Base-by-base conservation (phyloP, 2,329 filamentous ascomycete species). In the Hypoxylon sp. region DNA sequence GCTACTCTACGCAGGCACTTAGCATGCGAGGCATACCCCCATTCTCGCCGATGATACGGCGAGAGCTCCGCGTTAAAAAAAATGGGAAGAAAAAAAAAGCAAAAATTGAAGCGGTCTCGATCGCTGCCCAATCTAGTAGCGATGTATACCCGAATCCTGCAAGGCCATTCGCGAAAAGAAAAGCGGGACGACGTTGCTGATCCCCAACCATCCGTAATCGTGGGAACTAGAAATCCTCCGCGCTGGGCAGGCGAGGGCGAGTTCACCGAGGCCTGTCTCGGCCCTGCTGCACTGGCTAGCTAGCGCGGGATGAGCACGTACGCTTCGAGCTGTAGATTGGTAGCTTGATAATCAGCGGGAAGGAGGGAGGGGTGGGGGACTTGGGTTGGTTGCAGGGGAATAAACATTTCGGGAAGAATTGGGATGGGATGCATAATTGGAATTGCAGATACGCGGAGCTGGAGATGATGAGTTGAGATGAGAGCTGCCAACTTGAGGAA, bases 91-190 rank as follows among this genome's bases (percentile, higher is more conserved):
- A 50, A 61, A 48, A 20, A 37, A 46, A 46, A 54, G 22, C 14
- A 33, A 20, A 40, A 30, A 46, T 13, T 13, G 25, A 59, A 49
- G 49, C 20, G 31, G 60, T 17, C 55, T 60, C 33, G 68, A 65
- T 68, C 61, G 68, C 68, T 68, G 59, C 65, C 65, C 59, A 68
- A 71, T 68, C 68, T 54, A 40, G 46, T 42, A 31, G 20, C 53
- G 30, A 51, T 51, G 33, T 53, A 22, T 31, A 46, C 30, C 57
- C 50, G 40, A 60, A 63, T 63, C 56, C 37, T 60, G 55, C 49
- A 33, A 50, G 48, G 31, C 54, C 30, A 53, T 58, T 59, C 49
- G 53, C 44, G 22, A 65, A 37, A 58, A 33, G 30, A 63, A 69
- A 67, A 48, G 40, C 56, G 56, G 51, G 50, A 51, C 27, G 42